A percentile compares a stretch with the other conserved stretches of the same genome.
These are phyloP conservation scores for Podospora sp. DNA, from an alignment of 495 filamentous ascomycete species.

Conservation along the genomic window DNA sequence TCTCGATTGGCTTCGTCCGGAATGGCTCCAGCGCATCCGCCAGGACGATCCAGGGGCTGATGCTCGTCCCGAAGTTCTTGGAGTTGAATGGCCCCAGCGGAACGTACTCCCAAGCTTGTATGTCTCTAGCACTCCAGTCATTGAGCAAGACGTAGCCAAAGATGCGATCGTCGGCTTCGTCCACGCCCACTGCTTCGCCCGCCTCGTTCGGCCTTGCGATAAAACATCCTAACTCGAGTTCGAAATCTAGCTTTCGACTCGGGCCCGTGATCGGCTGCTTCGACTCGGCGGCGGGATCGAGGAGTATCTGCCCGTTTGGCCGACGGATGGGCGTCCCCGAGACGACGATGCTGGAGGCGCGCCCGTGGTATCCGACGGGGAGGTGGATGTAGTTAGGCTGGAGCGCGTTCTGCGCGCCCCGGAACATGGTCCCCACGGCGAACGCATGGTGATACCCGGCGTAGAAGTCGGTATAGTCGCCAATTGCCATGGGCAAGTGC, in stretches of 20 bases:
- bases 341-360: slow-evolving; percentile 75
- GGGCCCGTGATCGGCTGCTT: slow-evolving; percentile 62
- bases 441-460: slow-evolving; percentile 89
- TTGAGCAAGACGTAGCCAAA: slow-evolving; percentile 92
- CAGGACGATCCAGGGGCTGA: slow-evolving; percentile 87
- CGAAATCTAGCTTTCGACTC: slow-evolving; percentile 74
- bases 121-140: slow-evolving; percentile 91
- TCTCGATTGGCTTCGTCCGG: slow-evolving; percentile 57
- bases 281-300: slow-evolving; percentile 62
- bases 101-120: slow-evolving; percentile 89
- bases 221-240: slow-evolving; percentile 87
- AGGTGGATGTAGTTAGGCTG: slow-evolving; percentile 91
- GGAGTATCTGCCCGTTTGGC: slow-evolving; percentile 80
- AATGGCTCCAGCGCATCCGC: slow-evolving; percentile 80
- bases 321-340: slow-evolving; percentile 70
- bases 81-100: slow-evolving; percentile 85
- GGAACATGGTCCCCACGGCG: slow-evolving; percentile 78
- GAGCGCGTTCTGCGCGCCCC: slow-evolving; percentile 77
- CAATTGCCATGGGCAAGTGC: slow-evolving; percentile 83
- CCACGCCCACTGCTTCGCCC: slow-evolving; percentile 63
- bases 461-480: slow-evolving; percentile 98
- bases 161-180: slow-evolving; percentile 70
- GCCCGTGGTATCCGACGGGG: slow-evolving; percentile 86
- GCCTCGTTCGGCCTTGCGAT: slow-evolving; percentile 67
- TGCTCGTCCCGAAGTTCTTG: slow-evolving; percentile 92